Conservation (phyloP, 371 early-diverging fungal species). For the Apophysomyces elegans region DNA sequence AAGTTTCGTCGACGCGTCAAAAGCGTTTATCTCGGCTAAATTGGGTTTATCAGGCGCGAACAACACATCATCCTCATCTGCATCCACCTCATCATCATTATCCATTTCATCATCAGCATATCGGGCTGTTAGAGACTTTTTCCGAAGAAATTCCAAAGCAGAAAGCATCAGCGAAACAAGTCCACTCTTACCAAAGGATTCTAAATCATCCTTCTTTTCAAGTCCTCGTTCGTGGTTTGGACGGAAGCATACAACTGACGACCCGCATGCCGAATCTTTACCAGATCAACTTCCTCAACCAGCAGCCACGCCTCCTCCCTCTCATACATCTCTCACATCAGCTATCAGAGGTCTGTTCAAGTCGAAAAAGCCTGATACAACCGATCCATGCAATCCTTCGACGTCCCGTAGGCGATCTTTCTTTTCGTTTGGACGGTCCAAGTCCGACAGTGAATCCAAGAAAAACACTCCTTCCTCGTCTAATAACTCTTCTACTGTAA, state of each 20-base stretch:
- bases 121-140: conserved; percentile 1
- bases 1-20: conserved; percentile 9
- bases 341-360: not conserved
- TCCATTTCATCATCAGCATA: conserved; percentile 16
- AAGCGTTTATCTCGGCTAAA: conserved; percentile 12
- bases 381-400: not conserved
- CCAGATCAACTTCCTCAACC: conserved; percentile 2
- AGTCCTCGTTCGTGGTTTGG: conserved; percentile 8
- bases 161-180: conserved; percentile 1
- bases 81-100: conserved; percentile 12
- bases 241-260: not conserved
- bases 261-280: not conserved
- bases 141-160: not conserved
- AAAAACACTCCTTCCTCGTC: conserved; percentile 5
- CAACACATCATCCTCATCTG: conserved; percentile 11
- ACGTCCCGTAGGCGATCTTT: conserved; percentile 23
- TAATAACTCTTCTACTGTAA: conserved; percentile 19
- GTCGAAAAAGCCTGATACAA: conserved; percentile 9
- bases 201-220: not conserved
- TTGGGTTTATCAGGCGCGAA: not conserved
- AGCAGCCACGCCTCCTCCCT: not conserved
- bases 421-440: conserved; percentile 27
- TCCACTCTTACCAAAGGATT: not conserved
- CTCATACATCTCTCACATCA: not conserved
- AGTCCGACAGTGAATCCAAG: conserved; percentile 2